A percentile compares a stretch with the other conserved stretches of the same genome.
phyloP scores from a whole-genome alignment of 345 rosid genomes.

The Rhodamnia argentea region DNA sequence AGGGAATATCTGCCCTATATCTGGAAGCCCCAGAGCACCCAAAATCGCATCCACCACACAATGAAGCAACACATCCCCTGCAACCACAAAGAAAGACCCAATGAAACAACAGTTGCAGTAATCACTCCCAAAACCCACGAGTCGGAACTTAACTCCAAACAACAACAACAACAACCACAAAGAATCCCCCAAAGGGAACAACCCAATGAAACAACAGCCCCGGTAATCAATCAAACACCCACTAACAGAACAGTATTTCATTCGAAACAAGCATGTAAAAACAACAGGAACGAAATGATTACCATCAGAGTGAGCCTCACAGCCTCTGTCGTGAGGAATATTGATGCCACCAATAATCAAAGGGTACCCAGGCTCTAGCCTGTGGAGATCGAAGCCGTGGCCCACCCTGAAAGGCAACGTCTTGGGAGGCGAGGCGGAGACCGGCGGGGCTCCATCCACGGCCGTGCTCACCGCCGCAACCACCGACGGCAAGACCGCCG shows the following conservation, averaged over 20 bases:
- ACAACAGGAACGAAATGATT: neutral
- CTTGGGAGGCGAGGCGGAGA: slow-evolving; percentile 25
- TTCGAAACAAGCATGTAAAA: neutral
- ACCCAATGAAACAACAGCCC: neutral
- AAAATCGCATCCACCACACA: slow-evolving; percentile 97
- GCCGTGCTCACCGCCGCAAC: slow-evolving; percentile 31
- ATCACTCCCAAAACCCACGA: neutral
- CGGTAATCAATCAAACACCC: neutral
- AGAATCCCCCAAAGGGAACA: neutral
- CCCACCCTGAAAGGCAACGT: slow-evolving; percentile 81
- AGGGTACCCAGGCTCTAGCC: slow-evolving; percentile 91
- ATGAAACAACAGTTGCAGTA: neutral
- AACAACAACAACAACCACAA: neutral
- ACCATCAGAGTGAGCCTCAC: slow-evolving; percentile 99
- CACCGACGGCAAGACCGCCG: slow-evolving; percentile 2
- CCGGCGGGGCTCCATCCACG: slow-evolving; percentile 26
- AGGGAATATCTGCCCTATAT: slow-evolving; percentile 96
- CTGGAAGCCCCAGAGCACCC: slow-evolving; percentile 96
- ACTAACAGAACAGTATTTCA: neutral
- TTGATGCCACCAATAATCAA: slow-evolving; percentile 88
- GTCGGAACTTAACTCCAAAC: neutral
- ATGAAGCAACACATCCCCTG: slow-evolving; percentile 96
- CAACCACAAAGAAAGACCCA: slow-evolving; percentile 6
- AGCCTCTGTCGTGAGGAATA: slow-evolving; percentile 92
- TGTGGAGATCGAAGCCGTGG: slow-evolving; percentile 93